Evolutionary conservation across 2,329 filamentous ascomycete species (phyloP).

Genomic region (Rutstroemia sydowiana): DNA sequence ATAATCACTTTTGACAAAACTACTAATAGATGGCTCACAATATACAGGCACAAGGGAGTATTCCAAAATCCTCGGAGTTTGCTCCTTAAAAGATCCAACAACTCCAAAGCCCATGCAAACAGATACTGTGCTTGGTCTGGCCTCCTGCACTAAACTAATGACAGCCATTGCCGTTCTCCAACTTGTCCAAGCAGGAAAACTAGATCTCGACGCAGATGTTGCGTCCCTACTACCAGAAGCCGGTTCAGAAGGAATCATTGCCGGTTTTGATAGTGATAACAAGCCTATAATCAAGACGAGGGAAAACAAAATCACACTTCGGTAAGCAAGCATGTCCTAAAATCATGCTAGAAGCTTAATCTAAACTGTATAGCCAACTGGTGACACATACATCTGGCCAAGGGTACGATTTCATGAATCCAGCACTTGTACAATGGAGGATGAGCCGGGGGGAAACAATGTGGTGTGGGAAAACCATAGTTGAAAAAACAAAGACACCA

Average conservation of each 20-base stretch:
- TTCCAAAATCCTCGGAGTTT: slow-evolving; percentile 29
- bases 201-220: slow-evolving; percentile 41
- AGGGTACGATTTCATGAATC: slow-evolving; percentile 11
- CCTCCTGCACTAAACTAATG: slow-evolving; percentile 50
- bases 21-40: not conserved
- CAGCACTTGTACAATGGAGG: not conserved
- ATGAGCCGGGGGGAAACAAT: not conserved
- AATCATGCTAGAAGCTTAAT: slow-evolving; percentile 3
- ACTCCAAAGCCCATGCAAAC: slow-evolving; percentile 49
- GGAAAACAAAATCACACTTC: slow-evolving; percentile 22
- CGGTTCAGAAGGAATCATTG: slow-evolving; percentile 22
- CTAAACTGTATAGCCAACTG: slow-evolving; percentile 9
- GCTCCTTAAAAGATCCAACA: slow-evolving; percentile 42
- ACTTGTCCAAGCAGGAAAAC: slow-evolving; percentile 43
- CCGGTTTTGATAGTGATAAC: slow-evolving; percentile 16
- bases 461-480: not conserved
- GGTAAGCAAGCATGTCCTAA: slow-evolving; percentile 10
- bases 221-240: slow-evolving; percentile 20
- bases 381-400: slow-evolving; percentile 23
- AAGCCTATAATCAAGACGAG: slow-evolving; percentile 16
- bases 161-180: slow-evolving; percentile 46
- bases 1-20: not conserved
- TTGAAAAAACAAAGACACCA: slow-evolving; percentile 30
- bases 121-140: slow-evolving; percentile 54
- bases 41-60: slow-evolving; percentile 31